Percentiles rank a stretch among this genome's conserved stretches.
Conservation (phyloP, 2,329 filamentous ascomycete species). For the Periconia digitata region DNA sequence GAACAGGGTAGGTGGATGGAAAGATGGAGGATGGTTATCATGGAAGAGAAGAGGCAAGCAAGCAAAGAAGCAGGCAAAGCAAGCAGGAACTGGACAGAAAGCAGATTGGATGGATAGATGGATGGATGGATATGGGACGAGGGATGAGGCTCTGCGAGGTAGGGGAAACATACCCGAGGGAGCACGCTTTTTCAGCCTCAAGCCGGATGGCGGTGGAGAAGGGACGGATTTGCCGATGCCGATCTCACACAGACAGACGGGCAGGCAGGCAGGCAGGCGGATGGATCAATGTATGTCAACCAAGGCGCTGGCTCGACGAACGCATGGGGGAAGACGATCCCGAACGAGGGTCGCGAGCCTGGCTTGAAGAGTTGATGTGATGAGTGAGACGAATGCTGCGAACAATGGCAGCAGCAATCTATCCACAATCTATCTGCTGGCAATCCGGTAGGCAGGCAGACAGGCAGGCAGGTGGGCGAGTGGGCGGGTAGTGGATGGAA, state of each 20-base stretch:
- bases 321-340: constrained; percentile 24
- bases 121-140: constrained; percentile 3
- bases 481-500: not conserved
- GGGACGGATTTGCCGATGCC: constrained; percentile 37
- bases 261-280: too few relatives aligned
- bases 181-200: constrained; percentile 43
- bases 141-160: constrained; percentile 37
- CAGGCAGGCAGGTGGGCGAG: too few relatives aligned
- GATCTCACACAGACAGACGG: constrained; percentile 34
- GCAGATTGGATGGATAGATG: constrained; percentile 12
- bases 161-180: constrained; percentile 39
- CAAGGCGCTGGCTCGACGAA: constrained; percentile 22
- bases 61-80: constrained; percentile 11
- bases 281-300: too few relatives aligned
- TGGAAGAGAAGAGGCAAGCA: too few relatives aligned
- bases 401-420: too few relatives aligned
- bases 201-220: constrained; percentile 35
- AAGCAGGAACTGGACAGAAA: constrained; percentile 10
- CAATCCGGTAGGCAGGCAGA: not conserved
- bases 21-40: constrained; percentile 19
- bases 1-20: constrained; percentile 9
- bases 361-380: constrained; percentile 17
- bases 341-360: constrained; percentile 9
- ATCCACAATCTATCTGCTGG: too few relatives aligned
- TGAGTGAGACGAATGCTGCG: constrained; percentile 14